phyloP scores from a whole-genome alignment of 352 stramenopile genomes.

The Phytophthora melonis region DNA sequence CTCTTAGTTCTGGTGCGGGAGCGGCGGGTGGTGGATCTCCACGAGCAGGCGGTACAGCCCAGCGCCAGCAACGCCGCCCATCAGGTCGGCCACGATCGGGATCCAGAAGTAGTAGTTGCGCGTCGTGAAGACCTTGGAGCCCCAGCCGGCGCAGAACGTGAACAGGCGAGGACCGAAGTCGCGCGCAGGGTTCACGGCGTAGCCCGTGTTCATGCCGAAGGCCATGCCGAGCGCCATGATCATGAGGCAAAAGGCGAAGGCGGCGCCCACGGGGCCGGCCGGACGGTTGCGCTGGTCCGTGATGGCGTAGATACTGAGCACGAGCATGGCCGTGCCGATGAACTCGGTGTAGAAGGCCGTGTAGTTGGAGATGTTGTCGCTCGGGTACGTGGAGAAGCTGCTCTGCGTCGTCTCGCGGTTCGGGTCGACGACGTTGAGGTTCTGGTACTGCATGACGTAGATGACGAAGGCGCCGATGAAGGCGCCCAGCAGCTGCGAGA shows the following conservation, averaged over 20 bases:
- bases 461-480: slow-evolving; percentile 49
- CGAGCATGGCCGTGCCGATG: slow-evolving; percentile 56
- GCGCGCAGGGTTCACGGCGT: slow-evolving; percentile 61
- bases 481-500: slow-evolving; percentile 50
- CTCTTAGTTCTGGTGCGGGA: slow-evolving; percentile 15
- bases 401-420: slow-evolving; percentile 44
- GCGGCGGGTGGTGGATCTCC: slow-evolving; percentile 49
- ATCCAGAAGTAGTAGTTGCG: slow-evolving; percentile 57
- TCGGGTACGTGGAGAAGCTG: slow-evolving; percentile 56
- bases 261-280: slow-evolving; percentile 33
- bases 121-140: slow-evolving; percentile 52
- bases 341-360: slow-evolving; percentile 66
- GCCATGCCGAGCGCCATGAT: slow-evolving; percentile 65
- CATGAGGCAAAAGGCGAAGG: slow-evolving; percentile 49
- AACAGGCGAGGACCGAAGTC: slow-evolving; percentile 61
- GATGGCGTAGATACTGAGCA: slow-evolving; percentile 58
- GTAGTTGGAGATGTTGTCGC: slow-evolving; percentile 46
- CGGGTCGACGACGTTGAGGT: slow-evolving; percentile 54
- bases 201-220: slow-evolving; percentile 59
- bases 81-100: slow-evolving; percentile 40
- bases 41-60: slow-evolving; percentile 46
- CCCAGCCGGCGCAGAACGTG: slow-evolving; percentile 45
- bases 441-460: slow-evolving; percentile 59
- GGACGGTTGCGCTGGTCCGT: slow-evolving; percentile 54
- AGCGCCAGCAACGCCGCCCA: slow-evolving; percentile 44